These are phyloP conservation scores for Setomelanomma holmii DNA, from an alignment of 2,329 filamentous ascomycete species.

Conservation along the genomic window DNA sequence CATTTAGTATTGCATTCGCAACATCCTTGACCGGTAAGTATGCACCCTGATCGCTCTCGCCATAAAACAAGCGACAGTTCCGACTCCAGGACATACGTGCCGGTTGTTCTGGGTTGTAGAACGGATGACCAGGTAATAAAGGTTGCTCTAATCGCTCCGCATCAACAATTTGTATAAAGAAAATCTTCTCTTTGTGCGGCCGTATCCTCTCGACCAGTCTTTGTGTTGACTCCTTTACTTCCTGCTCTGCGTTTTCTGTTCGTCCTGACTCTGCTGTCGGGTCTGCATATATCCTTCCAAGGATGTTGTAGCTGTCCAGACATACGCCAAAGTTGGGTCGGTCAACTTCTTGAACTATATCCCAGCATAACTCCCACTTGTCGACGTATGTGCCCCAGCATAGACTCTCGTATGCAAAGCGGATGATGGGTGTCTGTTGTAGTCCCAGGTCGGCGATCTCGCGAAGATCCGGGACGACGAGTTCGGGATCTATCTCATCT, in stretches of 20 bases:
- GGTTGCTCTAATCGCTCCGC: slow-evolving; percentile 69
- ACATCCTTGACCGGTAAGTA: slow-evolving; percentile 73
- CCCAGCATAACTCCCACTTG: slow-evolving; percentile 76
- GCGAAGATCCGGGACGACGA: slow-evolving; percentile 68
- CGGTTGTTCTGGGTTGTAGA: slow-evolving; percentile 65
- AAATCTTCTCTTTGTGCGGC: slow-evolving; percentile 68
- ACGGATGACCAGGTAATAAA: slow-evolving; percentile 64
- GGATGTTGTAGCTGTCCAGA: slow-evolving; percentile 80
- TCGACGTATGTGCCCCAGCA: slow-evolving; percentile 75
- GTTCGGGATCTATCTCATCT: slow-evolving; percentile 58
- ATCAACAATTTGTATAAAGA: slow-evolving; percentile 80
- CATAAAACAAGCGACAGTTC: slow-evolving; percentile 75
- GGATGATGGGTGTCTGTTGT: slow-evolving; percentile 62
- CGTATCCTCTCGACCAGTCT: slow-evolving; percentile 60
- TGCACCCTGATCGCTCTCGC: slow-evolving; percentile 66
- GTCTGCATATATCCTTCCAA: slow-evolving; percentile 74
- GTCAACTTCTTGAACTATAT: slow-evolving; percentile 69
- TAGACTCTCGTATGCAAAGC: slow-evolving; percentile 77
- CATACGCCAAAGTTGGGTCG: slow-evolving; percentile 77
- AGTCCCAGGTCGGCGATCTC: slow-evolving; percentile 73
- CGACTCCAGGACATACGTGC: slow-evolving; percentile 79
- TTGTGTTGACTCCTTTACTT: slow-evolving; percentile 62
- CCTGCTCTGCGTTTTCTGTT: slow-evolving; percentile 62
- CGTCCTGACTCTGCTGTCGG: slow-evolving; percentile 61
- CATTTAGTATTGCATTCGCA: slow-evolving; percentile 66